Percentiles rank a stretch among this genome's conserved stretches.
These are phyloP conservation scores for Pythium periplocum DNA, from an alignment of 352 stramenopile species.

Conservation along the genomic window DNA sequence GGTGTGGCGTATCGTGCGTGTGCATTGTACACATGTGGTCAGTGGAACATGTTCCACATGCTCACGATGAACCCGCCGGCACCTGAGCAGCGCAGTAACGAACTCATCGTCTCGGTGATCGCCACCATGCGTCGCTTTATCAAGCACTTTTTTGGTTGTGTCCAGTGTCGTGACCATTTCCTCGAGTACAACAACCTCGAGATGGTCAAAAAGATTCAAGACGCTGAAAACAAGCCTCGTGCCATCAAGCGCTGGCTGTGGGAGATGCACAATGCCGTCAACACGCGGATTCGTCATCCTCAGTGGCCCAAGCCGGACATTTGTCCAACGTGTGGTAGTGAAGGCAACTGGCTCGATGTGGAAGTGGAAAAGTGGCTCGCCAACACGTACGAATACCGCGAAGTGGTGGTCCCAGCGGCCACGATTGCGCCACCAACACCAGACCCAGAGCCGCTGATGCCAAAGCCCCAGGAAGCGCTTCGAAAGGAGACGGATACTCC, in stretches of 20 bases:
- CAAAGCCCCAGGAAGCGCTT: constrained; percentile 2
- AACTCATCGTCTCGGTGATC: constrained; percentile 64
- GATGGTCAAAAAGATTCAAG: constrained; percentile 52
- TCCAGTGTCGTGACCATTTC: constrained; percentile 76
- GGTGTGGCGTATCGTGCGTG: constrained; percentile 64
- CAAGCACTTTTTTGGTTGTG: constrained; percentile 83
- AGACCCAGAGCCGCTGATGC: background rate
- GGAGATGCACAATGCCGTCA: constrained; percentile 83
- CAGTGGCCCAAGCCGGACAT: constrained; percentile 71
- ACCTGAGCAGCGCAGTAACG: constrained; percentile 25
- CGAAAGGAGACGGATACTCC: constrained; percentile 15
- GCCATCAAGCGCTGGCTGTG: constrained; percentile 76
- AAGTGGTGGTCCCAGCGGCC: constrained; percentile 35
- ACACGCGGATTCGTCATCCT: constrained; percentile 68
- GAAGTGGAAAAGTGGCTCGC: constrained; percentile 78
- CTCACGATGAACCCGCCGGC: constrained; percentile 66
- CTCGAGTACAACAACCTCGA: constrained; percentile 70
- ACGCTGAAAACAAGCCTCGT: constrained; percentile 59
- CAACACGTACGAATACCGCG: constrained; percentile 54
- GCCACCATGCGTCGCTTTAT: constrained; percentile 77
- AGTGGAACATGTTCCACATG: constrained; percentile 89
- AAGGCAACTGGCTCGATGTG: constrained; percentile 50
- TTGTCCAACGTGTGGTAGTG: constrained; percentile 63
- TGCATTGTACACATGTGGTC: constrained; percentile 74
- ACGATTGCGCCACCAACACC: constrained; percentile 14